phyloP scores from a whole-genome alignment of 208 protist species.

The Leishmania turanica region DNA sequence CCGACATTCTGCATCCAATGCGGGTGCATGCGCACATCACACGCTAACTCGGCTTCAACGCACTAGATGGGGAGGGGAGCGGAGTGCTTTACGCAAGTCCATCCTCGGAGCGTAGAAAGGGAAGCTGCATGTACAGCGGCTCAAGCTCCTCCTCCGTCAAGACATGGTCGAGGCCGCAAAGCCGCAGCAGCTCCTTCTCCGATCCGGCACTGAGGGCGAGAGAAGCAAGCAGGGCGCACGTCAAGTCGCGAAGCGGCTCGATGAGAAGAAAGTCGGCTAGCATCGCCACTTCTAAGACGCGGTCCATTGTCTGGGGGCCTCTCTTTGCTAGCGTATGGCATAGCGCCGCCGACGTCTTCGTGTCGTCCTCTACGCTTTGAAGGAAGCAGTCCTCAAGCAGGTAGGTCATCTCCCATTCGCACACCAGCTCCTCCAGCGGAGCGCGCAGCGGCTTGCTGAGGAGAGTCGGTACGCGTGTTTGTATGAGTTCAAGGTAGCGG shows the following conservation, averaged over 20 bases:
- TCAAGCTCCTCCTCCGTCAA: slow-evolving; percentile 75
- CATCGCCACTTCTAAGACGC: slow-evolving; percentile 81
- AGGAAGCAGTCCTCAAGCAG: slow-evolving; percentile 56
- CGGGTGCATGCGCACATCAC: not conserved
- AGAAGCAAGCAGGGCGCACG: slow-evolving; percentile 80
- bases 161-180: slow-evolving; percentile 55
- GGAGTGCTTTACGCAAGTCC: slow-evolving; percentile 8
- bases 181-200: slow-evolving; percentile 70
- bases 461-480: slow-evolving; percentile 72
- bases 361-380: slow-evolving; percentile 17
- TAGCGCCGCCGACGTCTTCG: slow-evolving; percentile 33
- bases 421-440: slow-evolving; percentile 81
- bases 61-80: not conserved
- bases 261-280: slow-evolving; percentile 88
- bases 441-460: slow-evolving; percentile 82
- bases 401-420: slow-evolving; percentile 85
- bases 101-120: slow-evolving; percentile 68
- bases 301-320: slow-evolving; percentile 47
- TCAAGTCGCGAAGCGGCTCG: slow-evolving; percentile 77
- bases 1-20: not conserved
- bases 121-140: slow-evolving; percentile 79
- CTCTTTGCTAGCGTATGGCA: slow-evolving; percentile 38
- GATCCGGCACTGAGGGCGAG: slow-evolving; percentile 58
- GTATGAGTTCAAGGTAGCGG: slow-evolving; percentile 71
- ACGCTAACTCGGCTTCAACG: not conserved